Base-by-base conservation (phyloP, 805 yeast genomes). In the Pichia manshurica region DNA sequence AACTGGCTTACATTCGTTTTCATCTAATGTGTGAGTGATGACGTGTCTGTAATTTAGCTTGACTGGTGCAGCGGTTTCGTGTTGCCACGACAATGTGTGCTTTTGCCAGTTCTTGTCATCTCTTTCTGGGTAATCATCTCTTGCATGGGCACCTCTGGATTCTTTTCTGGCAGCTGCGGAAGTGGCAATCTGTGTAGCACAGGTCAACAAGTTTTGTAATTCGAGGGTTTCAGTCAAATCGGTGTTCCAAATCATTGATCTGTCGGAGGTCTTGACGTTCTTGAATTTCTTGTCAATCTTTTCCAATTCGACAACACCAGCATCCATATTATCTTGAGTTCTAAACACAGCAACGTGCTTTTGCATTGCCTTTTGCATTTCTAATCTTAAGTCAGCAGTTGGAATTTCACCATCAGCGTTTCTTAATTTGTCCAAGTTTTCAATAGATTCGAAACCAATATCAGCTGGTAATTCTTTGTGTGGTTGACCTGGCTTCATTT, bases 121-220 rank as follows among this genome's bases (percentile, higher is more conserved):
- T 81, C 99, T 88, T 54, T 81, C 82, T 63, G 96, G 97, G 74
- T 71, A 90, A 70, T 91, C 99, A 71, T 91, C 99, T 77, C 98
- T 85, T 50, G 99, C 97, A 66, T 91, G 99, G 43, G 99, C 98
- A 74, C 99, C 99, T 77, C 99, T 87, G 34, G 97, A 89, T 74
- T 91, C 99, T 63, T 77, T 83, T 78, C 99, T 87, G 48, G 88
- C 95, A 53, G 93, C 89, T 45, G 99, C 99, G 53, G 95, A 79
- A 56, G 73, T 74, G 31, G 98, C 98, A 45, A 97, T 90, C 77
- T 93, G 99, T 55, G 84, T 81, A 53, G 98, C 98, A 77, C 97
- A 88, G 44, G 98, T 90, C 68, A 91, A 78, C 77, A 91, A 78
- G 82, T 91, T 91, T 71, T 90, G 96, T 67, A 91, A 77, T 72